A percentile compares a stretch with the other conserved stretches of the same genome.
Evolutionary conservation across 1,284 basidiomycete species (phyloP).

Genomic region (Mycena citricolor): DNA sequence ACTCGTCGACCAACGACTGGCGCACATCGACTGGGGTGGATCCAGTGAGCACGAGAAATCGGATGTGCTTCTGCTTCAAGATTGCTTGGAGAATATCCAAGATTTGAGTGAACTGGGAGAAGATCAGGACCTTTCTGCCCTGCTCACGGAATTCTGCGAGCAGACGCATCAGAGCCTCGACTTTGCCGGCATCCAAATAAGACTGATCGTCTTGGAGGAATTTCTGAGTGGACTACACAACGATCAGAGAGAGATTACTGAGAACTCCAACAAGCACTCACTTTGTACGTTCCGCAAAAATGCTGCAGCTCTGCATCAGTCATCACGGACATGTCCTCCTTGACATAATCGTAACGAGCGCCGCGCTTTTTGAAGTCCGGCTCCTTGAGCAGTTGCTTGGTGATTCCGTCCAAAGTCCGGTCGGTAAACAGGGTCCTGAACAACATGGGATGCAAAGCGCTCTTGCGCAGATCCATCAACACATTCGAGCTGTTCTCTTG

Average conservation of each 20-base stretch:
- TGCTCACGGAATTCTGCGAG: conserved; percentile 70
- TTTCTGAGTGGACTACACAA: conserved; percentile 70
- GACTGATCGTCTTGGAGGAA: conserved; percentile 75
- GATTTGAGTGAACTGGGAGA: conserved; percentile 97
- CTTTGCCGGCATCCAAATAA: conserved; percentile 90
- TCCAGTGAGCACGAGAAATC: conserved; percentile 89
- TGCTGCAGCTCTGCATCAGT: conserved; percentile 90
- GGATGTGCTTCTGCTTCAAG: conserved; percentile 74
- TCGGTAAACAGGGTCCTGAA: conserved; percentile 88
- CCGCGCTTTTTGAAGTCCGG: conserved; percentile 84
- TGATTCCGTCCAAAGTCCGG: conserved; percentile 70
- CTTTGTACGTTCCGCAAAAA: conserved; percentile 82
- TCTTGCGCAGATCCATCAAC: conserved; percentile 95
- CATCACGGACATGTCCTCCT: conserved; percentile 94
- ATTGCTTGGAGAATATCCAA: conserved; percentile 92
- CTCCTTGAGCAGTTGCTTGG: conserved; percentile 86
- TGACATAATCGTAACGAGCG: conserved; percentile 77
- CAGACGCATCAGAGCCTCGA: conserved; percentile 72
- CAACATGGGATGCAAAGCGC: conserved; percentile 93
- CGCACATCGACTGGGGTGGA: conserved; percentile 93
- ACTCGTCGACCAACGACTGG: conserved; percentile 93
- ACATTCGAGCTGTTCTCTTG: conserved; percentile 85
- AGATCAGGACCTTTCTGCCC: conserved; percentile 86
- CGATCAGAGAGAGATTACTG: conserved; percentile 13
- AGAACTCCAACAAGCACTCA: conserved; percentile 31